These are phyloP conservation scores for Passiflora organensis DNA, from an alignment of 345 rosid genomes.

Conservation along the genomic window DNA sequence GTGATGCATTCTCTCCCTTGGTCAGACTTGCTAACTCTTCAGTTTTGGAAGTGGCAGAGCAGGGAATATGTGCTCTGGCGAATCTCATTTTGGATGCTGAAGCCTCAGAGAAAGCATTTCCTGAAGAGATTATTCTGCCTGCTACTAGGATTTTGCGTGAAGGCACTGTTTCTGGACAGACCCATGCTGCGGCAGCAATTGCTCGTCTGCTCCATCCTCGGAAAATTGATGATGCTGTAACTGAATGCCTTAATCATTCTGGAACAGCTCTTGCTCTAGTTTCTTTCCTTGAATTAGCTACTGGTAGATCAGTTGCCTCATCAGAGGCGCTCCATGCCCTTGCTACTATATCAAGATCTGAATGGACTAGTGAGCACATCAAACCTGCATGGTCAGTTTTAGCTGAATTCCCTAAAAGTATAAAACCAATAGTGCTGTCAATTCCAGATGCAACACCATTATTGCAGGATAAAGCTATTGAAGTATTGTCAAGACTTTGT, in stretches of 20 bases:
- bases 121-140: constrained; percentile 82
- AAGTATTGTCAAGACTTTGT: constrained; percentile 82
- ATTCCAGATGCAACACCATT: constrained; percentile 65
- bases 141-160: constrained; percentile 90
- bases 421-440: constrained; percentile 74
- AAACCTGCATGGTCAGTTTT: constrained; percentile 96
- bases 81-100: constrained; percentile 90
- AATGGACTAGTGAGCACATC: constrained; percentile 40
- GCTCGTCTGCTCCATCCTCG: constrained; percentile 76
- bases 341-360: constrained; percentile 79
- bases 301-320: constrained; percentile 55
- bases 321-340: constrained; percentile 93
- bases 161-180: constrained; percentile 84
- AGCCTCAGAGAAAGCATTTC: constrained; percentile 62
- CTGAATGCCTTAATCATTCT: constrained; percentile 84
- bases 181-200: constrained; percentile 96
- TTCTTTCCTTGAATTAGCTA: constrained; percentile 78
- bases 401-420: constrained; percentile 70
- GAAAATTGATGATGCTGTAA: constrained; percentile 54
- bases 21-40: constrained; percentile 69
- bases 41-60: constrained; percentile 83
- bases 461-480: constrained; percentile 94
- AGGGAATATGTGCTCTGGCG: constrained; percentile 87
- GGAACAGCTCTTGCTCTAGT: constrained; percentile 94
- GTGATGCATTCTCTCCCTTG: constrained; percentile 68